Conservation (phyloP, 2,329 filamentous ascomycete species). For the Pseudogymnoascus sp. region DNA sequence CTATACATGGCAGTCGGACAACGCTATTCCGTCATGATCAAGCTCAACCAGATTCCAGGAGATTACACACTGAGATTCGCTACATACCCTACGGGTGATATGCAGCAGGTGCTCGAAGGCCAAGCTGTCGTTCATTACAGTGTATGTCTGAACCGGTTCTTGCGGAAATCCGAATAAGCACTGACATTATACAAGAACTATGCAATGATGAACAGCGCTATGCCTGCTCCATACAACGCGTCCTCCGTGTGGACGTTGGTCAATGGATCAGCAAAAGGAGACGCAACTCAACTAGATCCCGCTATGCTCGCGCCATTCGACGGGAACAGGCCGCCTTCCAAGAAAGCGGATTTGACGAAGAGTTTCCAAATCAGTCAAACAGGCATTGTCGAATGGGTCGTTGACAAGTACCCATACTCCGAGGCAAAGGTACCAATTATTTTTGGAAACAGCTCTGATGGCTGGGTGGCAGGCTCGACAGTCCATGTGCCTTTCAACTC, state of each 20-base stretch:
- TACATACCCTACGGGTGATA: background rate
- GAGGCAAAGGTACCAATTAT: background rate
- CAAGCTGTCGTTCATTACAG: background rate
- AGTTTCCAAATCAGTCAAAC: background rate
- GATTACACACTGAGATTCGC: slow-evolving; percentile 14
- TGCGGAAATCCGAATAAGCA: no score
- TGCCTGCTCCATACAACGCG: no score
- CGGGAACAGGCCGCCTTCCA: background rate
- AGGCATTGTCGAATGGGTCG: background rate
- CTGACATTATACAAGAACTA: no score
- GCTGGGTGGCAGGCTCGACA: background rate
- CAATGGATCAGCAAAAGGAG: no score
- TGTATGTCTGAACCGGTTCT: no score
- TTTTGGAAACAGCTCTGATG: background rate
- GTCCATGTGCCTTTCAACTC: background rate
- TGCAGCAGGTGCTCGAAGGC: background rate
- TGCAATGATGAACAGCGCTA: no score
- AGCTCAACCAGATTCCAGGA: slow-evolving; percentile 17
- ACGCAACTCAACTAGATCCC: no score
- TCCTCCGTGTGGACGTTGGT: no score
- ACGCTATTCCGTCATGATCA: slow-evolving; percentile 22
- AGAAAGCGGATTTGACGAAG: background rate
- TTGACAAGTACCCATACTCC: background rate
- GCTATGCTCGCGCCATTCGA: no score
- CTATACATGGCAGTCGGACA: slow-evolving; percentile 18